Conservation (phyloP, 441 rosid species). For the Mallotus repandus region DNA sequence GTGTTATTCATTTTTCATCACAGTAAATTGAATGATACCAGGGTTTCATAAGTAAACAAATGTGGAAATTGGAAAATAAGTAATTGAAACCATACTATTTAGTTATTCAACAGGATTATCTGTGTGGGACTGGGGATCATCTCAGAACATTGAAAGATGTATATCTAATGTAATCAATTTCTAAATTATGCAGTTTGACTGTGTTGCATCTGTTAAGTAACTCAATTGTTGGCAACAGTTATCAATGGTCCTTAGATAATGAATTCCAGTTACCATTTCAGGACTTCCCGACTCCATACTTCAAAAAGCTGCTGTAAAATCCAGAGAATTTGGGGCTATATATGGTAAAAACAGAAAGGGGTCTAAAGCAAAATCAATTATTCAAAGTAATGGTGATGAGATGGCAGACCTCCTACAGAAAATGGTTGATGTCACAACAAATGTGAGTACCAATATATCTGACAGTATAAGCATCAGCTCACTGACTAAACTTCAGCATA, state of each 20-base stretch:
- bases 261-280: conserved; percentile 33
- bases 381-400: conserved; percentile 21
- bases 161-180: not conserved
- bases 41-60: not conserved
- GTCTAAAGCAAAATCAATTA: conserved; percentile 16
- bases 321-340: conserved; percentile 66
- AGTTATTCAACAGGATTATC: not conserved
- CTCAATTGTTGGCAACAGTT: not conserved
- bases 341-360: conserved; percentile 44
- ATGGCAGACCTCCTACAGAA: conserved; percentile 38
- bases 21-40: not conserved
- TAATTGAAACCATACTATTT: not conserved
- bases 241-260: not conserved
- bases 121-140: not conserved
- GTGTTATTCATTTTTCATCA: not conserved
- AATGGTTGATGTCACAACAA: conserved; percentile 33
- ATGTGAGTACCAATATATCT: conserved; percentile 17
- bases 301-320: conserved; percentile 63
- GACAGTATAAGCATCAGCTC: conserved; percentile 23
- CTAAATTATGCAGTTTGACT: not conserved
- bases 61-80: not conserved
- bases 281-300: conserved; percentile 80
- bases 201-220: not conserved
- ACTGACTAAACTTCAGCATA: conserved; percentile 46
- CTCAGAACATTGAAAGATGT: not conserved